A percentile compares a stretch with the other conserved stretches of the same genome.
Conservation (phyloP, 1,139 yeast species). For the Hyphopichia pseudoburtonii region DNA sequence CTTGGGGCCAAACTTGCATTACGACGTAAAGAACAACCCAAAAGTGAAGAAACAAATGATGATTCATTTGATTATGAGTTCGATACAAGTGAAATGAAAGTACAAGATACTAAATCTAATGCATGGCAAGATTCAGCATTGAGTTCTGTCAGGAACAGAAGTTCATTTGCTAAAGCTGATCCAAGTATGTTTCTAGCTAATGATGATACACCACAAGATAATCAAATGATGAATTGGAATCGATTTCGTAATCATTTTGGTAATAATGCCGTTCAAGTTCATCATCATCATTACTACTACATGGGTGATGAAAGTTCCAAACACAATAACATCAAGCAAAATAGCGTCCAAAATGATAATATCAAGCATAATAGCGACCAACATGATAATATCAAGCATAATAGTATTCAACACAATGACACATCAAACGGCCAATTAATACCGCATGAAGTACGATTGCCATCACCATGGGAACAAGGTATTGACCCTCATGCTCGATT, state of each 20-base stretch:
- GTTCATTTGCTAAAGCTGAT: neutral
- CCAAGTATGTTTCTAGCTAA: slow-evolving; percentile 1
- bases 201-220: too few relatives aligned
- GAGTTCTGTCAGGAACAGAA: too few relatives aligned
- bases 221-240: neutral
- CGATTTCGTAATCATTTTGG: neutral
- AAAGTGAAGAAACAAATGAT: neutral
- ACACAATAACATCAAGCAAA: neutral
- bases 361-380: neutral
- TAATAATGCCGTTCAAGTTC: slow-evolving; percentile 12
- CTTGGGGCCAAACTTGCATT: slow-evolving; percentile 42
- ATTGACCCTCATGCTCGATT: slow-evolving; percentile 38
- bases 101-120: too few relatives aligned
- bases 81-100: slow-evolving; percentile 4
- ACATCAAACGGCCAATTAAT: neutral
- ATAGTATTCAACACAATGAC: neutral
- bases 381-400: neutral
- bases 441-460: slow-evolving; percentile 20
- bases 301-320: neutral
- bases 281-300: slow-evolving; percentile 46
- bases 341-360: neutral
- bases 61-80: slow-evolving; percentile 2
- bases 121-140: too few relatives aligned
- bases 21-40: slow-evolving; percentile 11
- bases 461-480: slow-evolving; percentile 49